Evolutionary conservation across 345 rosid genomes (phyloP).

Genomic region (Durio zibethinus): DNA sequence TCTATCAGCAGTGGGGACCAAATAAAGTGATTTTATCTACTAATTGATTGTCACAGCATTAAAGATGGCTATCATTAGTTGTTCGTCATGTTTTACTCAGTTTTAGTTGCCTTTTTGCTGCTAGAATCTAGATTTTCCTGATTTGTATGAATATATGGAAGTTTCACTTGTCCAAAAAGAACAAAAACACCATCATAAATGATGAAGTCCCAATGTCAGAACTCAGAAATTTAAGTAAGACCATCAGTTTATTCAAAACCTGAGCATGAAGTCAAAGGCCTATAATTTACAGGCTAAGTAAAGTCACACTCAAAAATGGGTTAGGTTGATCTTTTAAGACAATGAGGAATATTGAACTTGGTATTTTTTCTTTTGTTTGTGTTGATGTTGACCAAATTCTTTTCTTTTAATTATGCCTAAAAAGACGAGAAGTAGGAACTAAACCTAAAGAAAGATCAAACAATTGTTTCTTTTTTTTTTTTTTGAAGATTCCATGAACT

Average conservation of each 20-base stretch:
- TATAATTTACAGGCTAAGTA: neutral
- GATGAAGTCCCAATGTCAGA: neutral
- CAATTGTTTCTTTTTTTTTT: no score
- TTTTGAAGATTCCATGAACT: no score
- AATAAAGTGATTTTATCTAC: neutral
- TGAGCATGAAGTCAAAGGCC: neutral
- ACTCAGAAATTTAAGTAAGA: neutral
- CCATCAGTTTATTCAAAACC: neutral
- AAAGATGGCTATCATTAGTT: neutral
- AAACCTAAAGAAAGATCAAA: no score
- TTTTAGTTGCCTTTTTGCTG: neutral
- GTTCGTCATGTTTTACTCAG: neutral
- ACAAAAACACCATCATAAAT: neutral
- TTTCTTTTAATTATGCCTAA: neutral
- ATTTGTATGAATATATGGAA: neutral
- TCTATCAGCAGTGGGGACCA: neutral
- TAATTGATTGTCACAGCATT: neutral
- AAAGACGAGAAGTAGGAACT: neutral
- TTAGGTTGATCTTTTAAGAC: neutral
- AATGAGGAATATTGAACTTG: neutral
- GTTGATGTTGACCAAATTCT: neutral
- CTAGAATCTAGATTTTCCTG: neutral
- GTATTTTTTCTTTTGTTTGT: neutral
- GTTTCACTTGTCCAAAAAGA: slow-evolving; percentile 6
- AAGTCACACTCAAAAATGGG: neutral